Conservation (phyloP, 192 early-diverging fungal genomes). For the Podila clonocystis region DNA sequence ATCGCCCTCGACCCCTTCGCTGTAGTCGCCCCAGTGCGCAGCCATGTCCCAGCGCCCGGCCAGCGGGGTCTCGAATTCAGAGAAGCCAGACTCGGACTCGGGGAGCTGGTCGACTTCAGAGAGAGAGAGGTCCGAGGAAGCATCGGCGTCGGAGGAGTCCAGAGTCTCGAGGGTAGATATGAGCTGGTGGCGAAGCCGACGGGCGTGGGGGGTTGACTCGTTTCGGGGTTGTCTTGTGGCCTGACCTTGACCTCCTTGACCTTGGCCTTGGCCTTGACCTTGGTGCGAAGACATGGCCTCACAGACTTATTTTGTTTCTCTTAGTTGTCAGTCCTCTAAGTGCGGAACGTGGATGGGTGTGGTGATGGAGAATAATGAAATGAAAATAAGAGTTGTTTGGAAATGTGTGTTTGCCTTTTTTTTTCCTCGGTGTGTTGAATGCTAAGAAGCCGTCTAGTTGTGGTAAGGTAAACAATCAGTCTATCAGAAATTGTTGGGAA, state of each 20-base stretch:
- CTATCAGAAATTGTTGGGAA: too few relatives aligned
- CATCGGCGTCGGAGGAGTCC: slow-evolving; percentile 27
- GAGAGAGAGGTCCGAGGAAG: slow-evolving; percentile 27
- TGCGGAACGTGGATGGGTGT: neutral
- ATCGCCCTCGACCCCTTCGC: slow-evolving; percentile 41
- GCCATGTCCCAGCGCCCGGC: slow-evolving; percentile 37
- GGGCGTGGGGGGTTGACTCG: neutral
- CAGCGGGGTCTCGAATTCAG: slow-evolving; percentile 24
- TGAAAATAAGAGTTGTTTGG: neutral
- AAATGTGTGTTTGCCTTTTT: too few relatives aligned
- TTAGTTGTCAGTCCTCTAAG: neutral
- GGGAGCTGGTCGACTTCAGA: too few relatives aligned
- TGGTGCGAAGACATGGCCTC: neutral
- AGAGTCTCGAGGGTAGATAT: neutral
- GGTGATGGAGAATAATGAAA: neutral
- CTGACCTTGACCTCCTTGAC: slow-evolving; percentile 1
- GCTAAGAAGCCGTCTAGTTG: too few relatives aligned
- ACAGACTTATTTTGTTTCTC: neutral
- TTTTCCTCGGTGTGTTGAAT: too few relatives aligned
- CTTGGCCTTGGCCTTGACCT: slow-evolving; percentile 2
- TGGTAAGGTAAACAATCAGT: too few relatives aligned
- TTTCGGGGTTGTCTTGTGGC: neutral
- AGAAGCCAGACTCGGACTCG: slow-evolving; percentile 5
- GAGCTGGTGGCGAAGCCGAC: neutral
- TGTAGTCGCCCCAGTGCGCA: slow-evolving; percentile 38